Base-by-base conservation (phyloP, 306 rosid species). In the Vigna nakashimae region DNA sequence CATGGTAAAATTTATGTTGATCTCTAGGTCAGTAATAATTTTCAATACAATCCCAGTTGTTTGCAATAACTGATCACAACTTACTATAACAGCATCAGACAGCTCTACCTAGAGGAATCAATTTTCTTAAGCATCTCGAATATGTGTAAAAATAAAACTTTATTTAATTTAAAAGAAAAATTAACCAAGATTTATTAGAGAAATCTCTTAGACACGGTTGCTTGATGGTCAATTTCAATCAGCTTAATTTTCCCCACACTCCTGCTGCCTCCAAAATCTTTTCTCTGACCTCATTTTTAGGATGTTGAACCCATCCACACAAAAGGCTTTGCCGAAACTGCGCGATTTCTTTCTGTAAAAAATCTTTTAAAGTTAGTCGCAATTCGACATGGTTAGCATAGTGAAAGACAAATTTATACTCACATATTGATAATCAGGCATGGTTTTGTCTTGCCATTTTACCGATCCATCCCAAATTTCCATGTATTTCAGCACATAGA, bases 401-500 rank as follows among this genome's bases (percentile, higher is more conserved):
- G 73, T 51, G 16, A 45, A 51, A 55, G 45, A 24, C 65, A 64
- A 76, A 38, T 17, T 9, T 24, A 38, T 36, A 76, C 80, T 65
- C 55, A 76, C 73, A 40, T 51, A 5, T 48, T 59, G 34, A 65
- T 76, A 76, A 8, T 50, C 63, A 51, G 80, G 73, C 80, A 76
- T 76, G 73, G 65, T 76, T 65, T 76, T 76, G 73, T 65, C 73
- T 65, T 76, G 32, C 73, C 80, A 76, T 65, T 76, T 65, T 76
- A 24, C 65, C 4, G 73, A 76, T 65, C 66, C 80, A 65, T 76
- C 73, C 80, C 80, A 76, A 34, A 34, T 76, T 51, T 76, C 80
- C 73, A 76, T 34, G 80, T 65, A 76, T 24, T 65, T 76, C 80
- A 76, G 73, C 73, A 76, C 80, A 65, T 65, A 36, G 80, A 76